Percentiles rank a stretch among this genome's conserved stretches.
These are phyloP conservation scores for Fusarium kyushuense DNA, from an alignment of 2,329 filamentous ascomycete genomes.

Conservation along the genomic window DNA sequence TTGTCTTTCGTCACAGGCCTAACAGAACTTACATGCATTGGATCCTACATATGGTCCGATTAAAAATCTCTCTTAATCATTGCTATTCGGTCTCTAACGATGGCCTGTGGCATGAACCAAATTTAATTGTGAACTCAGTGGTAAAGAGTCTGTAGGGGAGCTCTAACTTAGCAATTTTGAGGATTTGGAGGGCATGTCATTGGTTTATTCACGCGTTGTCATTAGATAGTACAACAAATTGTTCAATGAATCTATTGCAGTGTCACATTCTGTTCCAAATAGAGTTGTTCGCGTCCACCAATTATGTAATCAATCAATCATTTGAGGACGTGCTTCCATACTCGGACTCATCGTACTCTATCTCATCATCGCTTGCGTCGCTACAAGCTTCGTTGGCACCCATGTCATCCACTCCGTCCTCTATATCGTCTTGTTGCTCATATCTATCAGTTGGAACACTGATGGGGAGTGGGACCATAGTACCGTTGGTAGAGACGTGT, in stretches of 20 bases:
- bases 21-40: not conserved
- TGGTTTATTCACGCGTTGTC: not conserved
- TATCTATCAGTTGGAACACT: not conserved
- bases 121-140: not conserved
- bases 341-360: constrained; percentile 45
- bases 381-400: constrained; percentile 42
- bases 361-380: constrained; percentile 40
- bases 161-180: not conserved
- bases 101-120: not conserved
- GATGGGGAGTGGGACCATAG: constrained; percentile 22
- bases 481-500: not conserved
- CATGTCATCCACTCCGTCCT: constrained; percentile 47
- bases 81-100: too few relatives aligned
- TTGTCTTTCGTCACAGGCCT: not conserved
- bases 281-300: not conserved
- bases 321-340: constrained; percentile 32
- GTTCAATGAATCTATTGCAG: not conserved
- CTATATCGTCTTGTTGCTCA: constrained; percentile 24
- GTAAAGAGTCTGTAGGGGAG: not conserved
- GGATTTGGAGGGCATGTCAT: not conserved
- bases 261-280: not conserved
- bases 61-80: not conserved
- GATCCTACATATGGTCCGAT: not conserved
- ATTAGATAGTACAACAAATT: not conserved
- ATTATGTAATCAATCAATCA: not conserved